Conservation (phyloP, 1,139 yeast species). For the Chernovozyma sophiae-reginae region DNA sequence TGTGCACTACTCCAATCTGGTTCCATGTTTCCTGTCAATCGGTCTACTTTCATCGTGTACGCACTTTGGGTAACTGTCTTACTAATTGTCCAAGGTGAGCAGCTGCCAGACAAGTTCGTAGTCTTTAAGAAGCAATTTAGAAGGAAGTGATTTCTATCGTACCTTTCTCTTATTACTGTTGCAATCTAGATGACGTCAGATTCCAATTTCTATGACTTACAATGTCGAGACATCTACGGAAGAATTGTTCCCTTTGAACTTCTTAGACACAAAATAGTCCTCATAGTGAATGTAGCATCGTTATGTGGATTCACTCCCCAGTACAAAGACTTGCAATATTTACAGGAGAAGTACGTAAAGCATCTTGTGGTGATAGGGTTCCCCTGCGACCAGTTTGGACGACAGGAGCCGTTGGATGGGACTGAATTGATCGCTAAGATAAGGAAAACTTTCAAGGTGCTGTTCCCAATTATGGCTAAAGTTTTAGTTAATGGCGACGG, state of each 20-base stretch:
- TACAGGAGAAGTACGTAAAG: conserved; percentile 28
- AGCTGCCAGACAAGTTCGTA: too few species aligned
- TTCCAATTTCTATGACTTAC: conserved; percentile 15
- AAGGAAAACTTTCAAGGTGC: conserved; percentile 57
- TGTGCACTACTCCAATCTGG: too few species aligned
- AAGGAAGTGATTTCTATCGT: neutral
- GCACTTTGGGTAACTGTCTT: too few species aligned
- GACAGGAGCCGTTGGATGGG: conserved; percentile 79
- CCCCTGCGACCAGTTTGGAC: conserved; percentile 53
- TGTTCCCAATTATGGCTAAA: conserved; percentile 38
- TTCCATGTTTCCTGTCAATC: too few species aligned
- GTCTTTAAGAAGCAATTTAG: neutral
- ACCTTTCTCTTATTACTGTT: neutral
- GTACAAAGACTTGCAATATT: conserved; percentile 28
- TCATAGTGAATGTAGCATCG: conserved; percentile 44
- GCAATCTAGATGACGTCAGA: neutral
- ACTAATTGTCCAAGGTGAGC: too few species aligned
- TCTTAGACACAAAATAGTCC: conserved; percentile 30
- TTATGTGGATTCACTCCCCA: conserved; percentile 46
- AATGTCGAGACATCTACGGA: conserved; percentile 13
- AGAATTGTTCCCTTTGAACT: conserved; percentile 15
- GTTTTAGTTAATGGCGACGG: conserved; percentile 33
- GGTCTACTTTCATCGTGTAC: too few species aligned
- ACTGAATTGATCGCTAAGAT: conserved; percentile 41
- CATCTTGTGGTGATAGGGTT: conserved; percentile 38